phyloP scores from a whole-genome alignment of 2,329 filamentous ascomycete genomes.

The Rutstroemia sydowiana region DNA sequence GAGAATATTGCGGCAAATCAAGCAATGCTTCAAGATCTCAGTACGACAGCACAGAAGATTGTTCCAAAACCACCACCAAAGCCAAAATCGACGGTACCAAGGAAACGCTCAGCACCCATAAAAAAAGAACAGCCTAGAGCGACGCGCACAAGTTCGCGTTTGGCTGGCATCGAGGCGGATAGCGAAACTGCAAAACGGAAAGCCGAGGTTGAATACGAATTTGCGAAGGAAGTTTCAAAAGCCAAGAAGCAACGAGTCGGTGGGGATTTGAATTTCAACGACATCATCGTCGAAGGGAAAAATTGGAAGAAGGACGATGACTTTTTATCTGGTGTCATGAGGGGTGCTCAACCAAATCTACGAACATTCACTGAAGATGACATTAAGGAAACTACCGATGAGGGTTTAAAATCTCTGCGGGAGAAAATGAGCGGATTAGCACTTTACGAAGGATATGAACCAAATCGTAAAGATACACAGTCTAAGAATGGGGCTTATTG shows the following conservation, averaged over 20 bases:
- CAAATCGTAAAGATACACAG: constrained; percentile 52
- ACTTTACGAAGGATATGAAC: constrained; percentile 77
- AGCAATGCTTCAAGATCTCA: constrained; percentile 71
- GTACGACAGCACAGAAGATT: constrained; percentile 61
- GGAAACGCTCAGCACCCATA: constrained; percentile 36
- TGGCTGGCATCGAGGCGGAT: constrained; percentile 48
- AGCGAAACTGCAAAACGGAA: constrained; percentile 60
- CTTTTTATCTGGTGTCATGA: constrained; percentile 56
- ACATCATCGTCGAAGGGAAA: constrained; percentile 74
- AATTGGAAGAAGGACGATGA: constrained; percentile 63
- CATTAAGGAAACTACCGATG: constrained; percentile 69
- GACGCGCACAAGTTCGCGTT: constrained; percentile 50
- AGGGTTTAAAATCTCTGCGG: constrained; percentile 64
- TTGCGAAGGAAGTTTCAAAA: constrained; percentile 47
- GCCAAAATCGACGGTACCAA: constrained; percentile 37
- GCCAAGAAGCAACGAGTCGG: constrained; percentile 58
- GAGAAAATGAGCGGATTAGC: constrained; percentile 69
- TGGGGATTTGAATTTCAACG: constrained; percentile 62
- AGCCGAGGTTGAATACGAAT: constrained; percentile 55
- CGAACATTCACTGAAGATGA: constrained; percentile 83
- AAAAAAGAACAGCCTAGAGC: constrained; percentile 42
- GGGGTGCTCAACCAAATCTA: constrained; percentile 70
- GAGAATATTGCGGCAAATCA: constrained; percentile 86
- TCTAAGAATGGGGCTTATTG: background rate
- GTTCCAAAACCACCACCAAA: constrained; percentile 51